Conservation (phyloP, 371 early-diverging fungal species). For the Phascolomyces articulosus region DNA sequence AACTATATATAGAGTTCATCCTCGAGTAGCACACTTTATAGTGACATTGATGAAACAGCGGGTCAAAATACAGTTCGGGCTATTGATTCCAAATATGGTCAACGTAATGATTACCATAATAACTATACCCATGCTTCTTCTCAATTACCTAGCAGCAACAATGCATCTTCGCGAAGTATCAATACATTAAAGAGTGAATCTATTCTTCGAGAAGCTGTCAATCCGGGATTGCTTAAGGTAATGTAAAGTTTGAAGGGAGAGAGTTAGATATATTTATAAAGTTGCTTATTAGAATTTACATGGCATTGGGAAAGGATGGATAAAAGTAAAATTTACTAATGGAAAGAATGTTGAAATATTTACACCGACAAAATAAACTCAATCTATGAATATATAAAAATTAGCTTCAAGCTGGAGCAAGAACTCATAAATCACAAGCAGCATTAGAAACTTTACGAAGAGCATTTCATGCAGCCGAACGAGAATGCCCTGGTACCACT, state of each 20-base stretch:
- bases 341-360: no score
- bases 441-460: conserved; percentile 59
- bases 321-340: no score
- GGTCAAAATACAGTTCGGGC: conserved; percentile 45
- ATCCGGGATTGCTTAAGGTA: conserved; percentile 46
- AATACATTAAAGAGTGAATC: conserved; percentile 32
- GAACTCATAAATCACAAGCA: conserved; percentile 52
- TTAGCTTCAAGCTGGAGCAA: conserved; percentile 51
- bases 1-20: conserved; percentile 5
- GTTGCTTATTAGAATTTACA: no score
- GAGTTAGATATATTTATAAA: background rate
- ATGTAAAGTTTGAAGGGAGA: background rate
- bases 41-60: conserved; percentile 21
- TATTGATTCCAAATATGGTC: conserved; percentile 18
- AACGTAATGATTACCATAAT: conserved; percentile 14
- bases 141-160: conserved; percentile 22
- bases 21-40: conserved; percentile 19
- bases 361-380: no score
- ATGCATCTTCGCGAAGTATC: conserved; percentile 38
- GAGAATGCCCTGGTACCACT: conserved; percentile 64
- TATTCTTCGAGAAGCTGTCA: conserved; percentile 31
- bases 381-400: conserved; percentile 5
- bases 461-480: conserved; percentile 66
- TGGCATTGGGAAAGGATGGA: no score
- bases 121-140: conserved; percentile 23